Conservation (phyloP, 768 basidiomycete species). For the Trametes cingulata region DNA sequence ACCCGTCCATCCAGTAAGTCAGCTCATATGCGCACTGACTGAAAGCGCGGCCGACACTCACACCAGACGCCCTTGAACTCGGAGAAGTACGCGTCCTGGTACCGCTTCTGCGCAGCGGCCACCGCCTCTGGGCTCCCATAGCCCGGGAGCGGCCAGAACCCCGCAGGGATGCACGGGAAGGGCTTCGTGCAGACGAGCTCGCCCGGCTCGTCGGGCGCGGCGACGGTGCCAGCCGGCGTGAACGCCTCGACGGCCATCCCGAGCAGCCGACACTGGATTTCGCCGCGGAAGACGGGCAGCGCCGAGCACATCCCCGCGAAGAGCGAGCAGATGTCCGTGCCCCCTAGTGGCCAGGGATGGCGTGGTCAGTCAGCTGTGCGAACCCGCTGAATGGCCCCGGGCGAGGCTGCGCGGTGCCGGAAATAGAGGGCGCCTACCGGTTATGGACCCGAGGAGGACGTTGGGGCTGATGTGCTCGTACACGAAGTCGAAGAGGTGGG, state of each 20-base stretch:
- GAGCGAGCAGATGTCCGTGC: constrained; percentile 83
- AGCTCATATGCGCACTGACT: constrained; percentile 11
- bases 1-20: neutral
- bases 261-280: constrained; percentile 81
- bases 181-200: constrained; percentile 73
- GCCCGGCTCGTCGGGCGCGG: constrained; percentile 53
- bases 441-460: constrained; percentile 72
- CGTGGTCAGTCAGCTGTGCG: neutral
- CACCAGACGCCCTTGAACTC: constrained; percentile 73
- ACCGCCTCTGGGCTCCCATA: constrained; percentile 58
- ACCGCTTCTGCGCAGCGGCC: constrained; percentile 53
- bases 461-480: constrained; percentile 64
- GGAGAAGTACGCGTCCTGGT: constrained; percentile 70
- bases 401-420: neutral
- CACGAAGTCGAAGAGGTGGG: constrained; percentile 72
- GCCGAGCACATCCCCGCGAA: constrained; percentile 80
- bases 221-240: constrained; percentile 44
- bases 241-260: constrained; percentile 77
- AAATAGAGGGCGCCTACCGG: constrained; percentile 46
- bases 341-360: constrained; percentile 48
- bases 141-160: constrained; percentile 79
- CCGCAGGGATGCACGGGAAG: constrained; percentile 80
- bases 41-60: constrained; percentile 40
- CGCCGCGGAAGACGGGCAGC: constrained; percentile 76
- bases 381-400: neutral